These are phyloP conservation scores for Trichophyton schoenleinii DNA, from an alignment of 2,329 filamentous ascomycete species.

Conservation along the genomic window DNA sequence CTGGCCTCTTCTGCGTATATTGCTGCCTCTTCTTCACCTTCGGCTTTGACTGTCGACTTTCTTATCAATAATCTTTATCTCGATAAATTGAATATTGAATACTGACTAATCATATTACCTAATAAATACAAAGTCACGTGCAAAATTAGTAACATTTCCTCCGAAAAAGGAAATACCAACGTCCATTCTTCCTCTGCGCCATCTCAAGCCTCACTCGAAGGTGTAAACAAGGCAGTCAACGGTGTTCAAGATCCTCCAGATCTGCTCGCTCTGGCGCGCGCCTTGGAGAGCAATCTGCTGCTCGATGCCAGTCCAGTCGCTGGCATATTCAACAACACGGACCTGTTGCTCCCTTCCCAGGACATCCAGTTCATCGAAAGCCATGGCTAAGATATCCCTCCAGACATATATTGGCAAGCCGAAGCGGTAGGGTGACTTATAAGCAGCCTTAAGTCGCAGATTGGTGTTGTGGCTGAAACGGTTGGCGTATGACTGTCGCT, in stretches of 20 bases:
- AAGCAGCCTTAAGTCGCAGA: neutral
- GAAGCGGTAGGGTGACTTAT: slow-evolving; percentile 17
- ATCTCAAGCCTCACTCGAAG: neutral
- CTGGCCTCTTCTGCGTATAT: neutral
- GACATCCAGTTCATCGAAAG: slow-evolving; percentile 17
- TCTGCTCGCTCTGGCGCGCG: slow-evolving; percentile 21
- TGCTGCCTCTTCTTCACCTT: neutral
- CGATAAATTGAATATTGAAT: neutral
- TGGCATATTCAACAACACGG: slow-evolving; percentile 22
- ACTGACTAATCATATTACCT: neutral
- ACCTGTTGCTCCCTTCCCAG: slow-evolving; percentile 20
- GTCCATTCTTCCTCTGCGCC: neutral
- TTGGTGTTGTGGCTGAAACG: neutral
- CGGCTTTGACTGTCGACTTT: neutral
- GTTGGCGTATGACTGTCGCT: neutral
- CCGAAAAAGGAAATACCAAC: neutral
- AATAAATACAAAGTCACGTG: neutral
- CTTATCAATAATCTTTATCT: neutral
- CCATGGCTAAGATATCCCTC: slow-evolving; percentile 21
- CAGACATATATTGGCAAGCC: slow-evolving; percentile 20
- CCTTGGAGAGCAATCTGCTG: slow-evolving; percentile 22
- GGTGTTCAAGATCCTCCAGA: slow-evolving; percentile 26
- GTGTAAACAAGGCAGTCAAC: slow-evolving; percentile 23
- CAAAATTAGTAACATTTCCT: neutral
- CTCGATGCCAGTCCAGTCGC: slow-evolving; percentile 21